Evolutionary conservation across 164 flowering plant species (phyloP).

Genomic region (Annona cherimola): DNA sequence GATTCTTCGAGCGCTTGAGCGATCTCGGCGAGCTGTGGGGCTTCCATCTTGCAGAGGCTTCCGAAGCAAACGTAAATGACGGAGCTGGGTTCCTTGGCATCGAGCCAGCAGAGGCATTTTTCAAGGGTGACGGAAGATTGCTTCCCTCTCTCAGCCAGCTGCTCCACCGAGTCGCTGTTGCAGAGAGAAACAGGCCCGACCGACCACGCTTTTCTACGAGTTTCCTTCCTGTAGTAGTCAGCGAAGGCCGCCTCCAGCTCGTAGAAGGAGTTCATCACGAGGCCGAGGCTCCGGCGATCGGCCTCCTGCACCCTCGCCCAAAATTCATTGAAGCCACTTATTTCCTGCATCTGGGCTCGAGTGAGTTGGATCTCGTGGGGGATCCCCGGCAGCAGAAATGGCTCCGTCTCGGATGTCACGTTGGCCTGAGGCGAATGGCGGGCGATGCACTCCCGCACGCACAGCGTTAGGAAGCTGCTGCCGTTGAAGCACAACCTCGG

Average conservation of each 20-base stretch:
- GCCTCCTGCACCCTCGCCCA: constrained; percentile 6
- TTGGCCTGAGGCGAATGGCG: constrained; percentile 20
- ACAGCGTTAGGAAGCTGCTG: constrained; percentile 23
- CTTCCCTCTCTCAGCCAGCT: not conserved
- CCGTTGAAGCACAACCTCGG: constrained; percentile 36
- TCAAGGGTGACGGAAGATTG: constrained; percentile 21
- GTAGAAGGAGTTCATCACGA: constrained; percentile 16
- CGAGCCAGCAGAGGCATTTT: constrained; percentile 42
- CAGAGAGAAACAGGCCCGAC: constrained; percentile 25
- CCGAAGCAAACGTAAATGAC: constrained; percentile 43
- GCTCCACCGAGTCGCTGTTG: not conserved
- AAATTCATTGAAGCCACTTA: not conserved
- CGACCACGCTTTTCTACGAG: constrained; percentile 3
- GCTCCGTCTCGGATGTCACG: constrained; percentile 27
- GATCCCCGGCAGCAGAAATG: constrained; percentile 34
- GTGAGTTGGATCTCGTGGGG: constrained; percentile 27
- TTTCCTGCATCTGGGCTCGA: constrained; percentile 24
- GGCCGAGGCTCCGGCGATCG: constrained; percentile 8
- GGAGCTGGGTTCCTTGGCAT: constrained; percentile 26
- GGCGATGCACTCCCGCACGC: constrained; percentile 13
- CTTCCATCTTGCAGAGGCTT: constrained; percentile 15
- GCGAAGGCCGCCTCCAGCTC: constrained; percentile 11
- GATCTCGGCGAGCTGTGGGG: constrained; percentile 29
- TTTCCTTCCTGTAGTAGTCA: constrained; percentile 5
- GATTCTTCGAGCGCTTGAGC: constrained; percentile 34